Evolutionary conservation across 805 yeast species (phyloP), one percentile per base, ranked within the genome.

Genomic region (Kodamaea restingae): DNA sequence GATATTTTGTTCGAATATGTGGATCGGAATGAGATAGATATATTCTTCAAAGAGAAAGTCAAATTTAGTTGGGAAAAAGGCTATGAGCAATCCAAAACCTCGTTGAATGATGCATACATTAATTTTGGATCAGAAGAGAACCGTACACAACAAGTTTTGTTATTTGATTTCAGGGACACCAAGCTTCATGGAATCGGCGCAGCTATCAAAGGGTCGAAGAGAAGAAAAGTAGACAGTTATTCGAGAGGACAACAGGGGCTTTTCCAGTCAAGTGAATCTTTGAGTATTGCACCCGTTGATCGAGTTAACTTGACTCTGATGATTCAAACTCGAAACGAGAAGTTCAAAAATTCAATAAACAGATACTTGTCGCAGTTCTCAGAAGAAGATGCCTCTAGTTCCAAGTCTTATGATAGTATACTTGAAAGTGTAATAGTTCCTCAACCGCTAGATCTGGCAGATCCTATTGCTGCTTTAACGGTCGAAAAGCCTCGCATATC

Each of bases 131-230:
- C 75, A 29, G 75, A 68, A 40, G 67, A 75, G 33, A 60, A 78
- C 15, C 71, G 75, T 43, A 56, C 67, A 0, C 67, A 71, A 15
- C 88, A 81, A 46, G 51, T 85, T 7, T 64, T 90, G 18, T 67
- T 86, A 1, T 84, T 90, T 53, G 90, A 84, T 47, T 86, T 90
- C 56, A 69, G 77, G 12, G 95, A 90, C 56, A 85, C 84, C 10
- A 51, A 74, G 66, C 50, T 76, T 64, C 47, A 76, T 69, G 67
- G 73, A 64, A 30, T 73, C 58, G 62, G 65, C 0, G 55, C 65
- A 4, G 47, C 49, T 0, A 38, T 57, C 12, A 10, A 56, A 66
- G n/a, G n/a, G n/a, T 15, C 35, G 47, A 32, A 36, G 10, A 43
- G 44, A 27, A 42, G 21, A 25, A 38, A 41, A 25, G 39, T 34